Evolutionary conservation across 1,284 basidiomycete species (phyloP), one percentile per base, ranked within the genome.

Genomic region (Leucoagaricus sp.): DNA sequence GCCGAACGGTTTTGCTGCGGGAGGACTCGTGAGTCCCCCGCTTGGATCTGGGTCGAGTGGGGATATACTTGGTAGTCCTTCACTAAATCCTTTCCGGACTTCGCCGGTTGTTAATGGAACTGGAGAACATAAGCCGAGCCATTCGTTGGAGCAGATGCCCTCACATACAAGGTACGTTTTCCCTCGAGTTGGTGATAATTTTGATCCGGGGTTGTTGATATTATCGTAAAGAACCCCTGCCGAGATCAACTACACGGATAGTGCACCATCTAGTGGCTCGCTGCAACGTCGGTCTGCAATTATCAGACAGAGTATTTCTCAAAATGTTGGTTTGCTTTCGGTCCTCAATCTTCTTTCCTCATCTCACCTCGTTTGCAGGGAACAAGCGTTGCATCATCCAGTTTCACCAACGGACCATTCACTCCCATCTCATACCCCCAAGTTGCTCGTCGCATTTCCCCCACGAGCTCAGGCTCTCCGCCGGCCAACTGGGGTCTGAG

Each of bases 371-470:
- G 19, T 3, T 17, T 23, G 17, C 42, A 57, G 49, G 54, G 54
- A 50, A 25, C 41, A 15, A 31, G 21, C 17, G 25, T 21, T 2
- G 15, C 55, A 41, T 23, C 44, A 13, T 15, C 49, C 49, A 31
- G 41, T 2, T 23, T 48, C 13, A 56, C 54, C n/a, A 51, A 51
- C 26, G 49, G 49, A 12, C 61, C 64, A 17, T 61, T 69, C 46
- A 58, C 69, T 21, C 62, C 74, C 13, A 77, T 79, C 25, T 67
- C 72, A 64, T 79, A 79, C 67, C 77, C 78, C n/a, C 69, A 72
- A 61, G 75, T 77, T 57, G 59, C 75, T 29, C 67, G 67, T 38
- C 69, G 64, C 50, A 64, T 70, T 58, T 65, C 72, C 47, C 64
- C 73, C 19, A 51, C 50, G 15, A 49, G 28, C 31, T 66, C 62